Evolutionary conservation across 2,329 filamentous ascomycete genomes (phyloP).

Genomic region (Talaromyces pinophilus): DNA sequence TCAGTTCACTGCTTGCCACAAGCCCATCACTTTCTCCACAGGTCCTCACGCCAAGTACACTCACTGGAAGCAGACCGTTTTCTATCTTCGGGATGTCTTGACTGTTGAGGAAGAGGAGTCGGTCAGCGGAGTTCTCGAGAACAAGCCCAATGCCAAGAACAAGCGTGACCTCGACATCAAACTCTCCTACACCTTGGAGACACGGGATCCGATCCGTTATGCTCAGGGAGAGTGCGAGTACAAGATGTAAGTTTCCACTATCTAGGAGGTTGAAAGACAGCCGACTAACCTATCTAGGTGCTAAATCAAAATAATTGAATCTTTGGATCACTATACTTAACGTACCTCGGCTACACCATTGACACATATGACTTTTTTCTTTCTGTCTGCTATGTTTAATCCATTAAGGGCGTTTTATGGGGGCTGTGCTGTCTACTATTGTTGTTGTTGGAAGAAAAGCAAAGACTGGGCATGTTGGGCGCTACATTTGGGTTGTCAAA

Average conservation of each 20-base stretch:
- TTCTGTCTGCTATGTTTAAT: constrained; percentile 29
- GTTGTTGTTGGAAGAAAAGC: constrained; percentile 15
- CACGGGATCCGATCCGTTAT: constrained; percentile 68
- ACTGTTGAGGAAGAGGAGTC: constrained; percentile 87
- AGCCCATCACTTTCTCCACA: constrained; percentile 94
- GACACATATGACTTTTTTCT: constrained; percentile 16
- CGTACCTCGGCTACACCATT: constrained; percentile 18
- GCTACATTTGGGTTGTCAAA: constrained; percentile 26
- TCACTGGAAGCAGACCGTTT: constrained; percentile 99
- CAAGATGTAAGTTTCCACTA: constrained; percentile 57
- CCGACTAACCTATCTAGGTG: constrained; percentile 8
- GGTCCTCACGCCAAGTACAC: constrained; percentile 99
- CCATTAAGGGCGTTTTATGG: constrained; percentile 35
- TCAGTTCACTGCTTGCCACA: constrained; percentile 97
- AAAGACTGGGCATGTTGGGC: constrained; percentile 32
- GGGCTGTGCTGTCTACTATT: constrained; percentile 26
- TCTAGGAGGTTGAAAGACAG: neutral
- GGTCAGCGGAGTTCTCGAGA: constrained; percentile 71
- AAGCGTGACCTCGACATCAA: constrained; percentile 90
- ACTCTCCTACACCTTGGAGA: constrained; percentile 78
- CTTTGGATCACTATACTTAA: constrained; percentile 22
- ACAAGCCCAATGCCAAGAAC: constrained; percentile 92
- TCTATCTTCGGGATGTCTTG: constrained; percentile 91
- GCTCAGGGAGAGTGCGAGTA: constrained; percentile 74
- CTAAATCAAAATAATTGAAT: constrained; percentile 11